phyloP scores from a whole-genome alignment of 305 asterid genomes.

The Solanum hybrid region DNA sequence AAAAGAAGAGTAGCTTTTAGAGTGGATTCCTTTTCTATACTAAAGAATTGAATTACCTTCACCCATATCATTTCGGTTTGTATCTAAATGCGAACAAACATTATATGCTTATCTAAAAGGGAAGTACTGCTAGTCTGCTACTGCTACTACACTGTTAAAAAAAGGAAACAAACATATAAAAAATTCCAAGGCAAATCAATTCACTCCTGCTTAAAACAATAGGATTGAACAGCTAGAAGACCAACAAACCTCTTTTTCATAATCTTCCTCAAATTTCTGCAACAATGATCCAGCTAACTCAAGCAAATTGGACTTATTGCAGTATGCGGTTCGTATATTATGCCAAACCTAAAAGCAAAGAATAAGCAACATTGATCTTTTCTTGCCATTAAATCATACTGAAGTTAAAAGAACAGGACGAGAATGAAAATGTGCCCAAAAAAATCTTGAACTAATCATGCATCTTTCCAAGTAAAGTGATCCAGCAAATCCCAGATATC shows the following conservation, averaged over 20 bases:
- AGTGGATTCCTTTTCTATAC: neutral
- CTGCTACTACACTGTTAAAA: neutral
- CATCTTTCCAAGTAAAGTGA: neutral
- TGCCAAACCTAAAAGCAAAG: conserved; percentile 57
- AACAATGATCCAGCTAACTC: conserved; percentile 55
- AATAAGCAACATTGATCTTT: neutral
- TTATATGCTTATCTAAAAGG: neutral
- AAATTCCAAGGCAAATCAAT: neutral
- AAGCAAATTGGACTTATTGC: conserved; percentile 53
- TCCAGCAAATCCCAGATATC: neutral
- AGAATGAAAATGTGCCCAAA: neutral
- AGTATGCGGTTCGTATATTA: conserved; percentile 56
- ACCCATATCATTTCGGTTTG: neutral
- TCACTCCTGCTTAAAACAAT: conserved; percentile 6
- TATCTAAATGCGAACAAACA: neutral
- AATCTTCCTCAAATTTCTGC: conserved; percentile 58
- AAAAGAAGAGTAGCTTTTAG: neutral
- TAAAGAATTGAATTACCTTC: neutral
- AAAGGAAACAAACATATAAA: neutral
- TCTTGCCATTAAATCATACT: neutral
- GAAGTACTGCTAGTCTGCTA: neutral
- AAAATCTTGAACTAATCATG: neutral
- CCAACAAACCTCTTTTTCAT: conserved; percentile 64
- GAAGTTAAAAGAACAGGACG: neutral
- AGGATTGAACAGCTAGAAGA: conserved; percentile 10